A percentile compares a stretch with the other conserved stretches of the same genome.
Evolutionary conservation across 1,284 basidiomycete species (phyloP).

Genomic region (Coniophora puteana): DNA sequence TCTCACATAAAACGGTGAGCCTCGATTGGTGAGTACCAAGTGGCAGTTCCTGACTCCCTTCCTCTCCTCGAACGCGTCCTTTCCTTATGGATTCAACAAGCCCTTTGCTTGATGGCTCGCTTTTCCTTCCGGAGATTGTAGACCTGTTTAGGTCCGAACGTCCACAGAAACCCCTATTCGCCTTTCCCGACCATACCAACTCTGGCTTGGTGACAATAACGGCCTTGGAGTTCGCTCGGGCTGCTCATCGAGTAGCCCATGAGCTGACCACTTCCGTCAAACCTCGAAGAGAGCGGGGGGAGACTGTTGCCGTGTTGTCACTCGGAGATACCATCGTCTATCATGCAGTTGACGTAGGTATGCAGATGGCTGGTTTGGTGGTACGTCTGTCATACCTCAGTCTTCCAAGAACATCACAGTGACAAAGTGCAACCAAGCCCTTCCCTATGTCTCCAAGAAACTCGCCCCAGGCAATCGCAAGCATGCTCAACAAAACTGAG

Average conservation of each 20-base stretch:
- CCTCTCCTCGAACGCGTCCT: too few species aligned
- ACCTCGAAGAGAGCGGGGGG: slow-evolving; percentile 17
- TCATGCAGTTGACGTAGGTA: slow-evolving; percentile 25
- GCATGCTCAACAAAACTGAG: slow-evolving; percentile 25
- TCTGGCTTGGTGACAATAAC: slow-evolving; percentile 15
- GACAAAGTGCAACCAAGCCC: too few species aligned
- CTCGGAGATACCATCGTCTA: slow-evolving; percentile 31
- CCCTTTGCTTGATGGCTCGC: slow-evolving; percentile 23
- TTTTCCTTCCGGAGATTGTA: slow-evolving; percentile 20
- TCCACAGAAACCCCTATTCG: slow-evolving; percentile 17
- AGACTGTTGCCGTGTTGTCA: slow-evolving; percentile 31
- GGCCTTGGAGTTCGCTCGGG: slow-evolving; percentile 28
- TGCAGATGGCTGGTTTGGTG: slow-evolving; percentile 26
- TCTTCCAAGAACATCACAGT: too few species aligned
- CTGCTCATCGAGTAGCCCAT: slow-evolving; percentile 29
- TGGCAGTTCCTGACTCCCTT: too few species aligned
- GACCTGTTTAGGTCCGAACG: slow-evolving; percentile 28
- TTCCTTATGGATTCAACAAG: too few species aligned
- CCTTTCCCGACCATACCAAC: slow-evolving; percentile 13
- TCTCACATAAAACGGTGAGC: too few species aligned
- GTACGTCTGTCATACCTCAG: too few species aligned
- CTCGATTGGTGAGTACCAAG: too few species aligned
- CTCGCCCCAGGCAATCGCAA: slow-evolving; percentile 23
- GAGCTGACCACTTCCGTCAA: slow-evolving; percentile 23
- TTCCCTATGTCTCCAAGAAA: slow-evolving; percentile 33